Base-by-base conservation (phyloP, 768 basidiomycete species). In the Tylopilus vinaceipallidus region DNA sequence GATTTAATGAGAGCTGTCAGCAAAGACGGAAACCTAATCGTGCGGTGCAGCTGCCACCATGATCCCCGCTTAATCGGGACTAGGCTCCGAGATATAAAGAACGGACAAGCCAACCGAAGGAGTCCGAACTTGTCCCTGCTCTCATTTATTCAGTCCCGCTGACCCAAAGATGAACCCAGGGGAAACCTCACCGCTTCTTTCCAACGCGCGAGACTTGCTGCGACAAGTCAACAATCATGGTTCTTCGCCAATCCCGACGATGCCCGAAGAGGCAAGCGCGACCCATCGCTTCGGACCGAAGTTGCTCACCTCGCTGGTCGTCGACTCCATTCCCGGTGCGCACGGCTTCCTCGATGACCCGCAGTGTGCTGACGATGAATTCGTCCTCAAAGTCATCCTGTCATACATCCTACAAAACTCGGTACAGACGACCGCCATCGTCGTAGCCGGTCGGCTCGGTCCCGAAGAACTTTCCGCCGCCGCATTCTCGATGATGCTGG, bases 401-500 rank as follows among this genome's bases (percentile, higher is more conserved):
- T 85, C 85, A 0, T 88, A 88, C 65, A 76, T 79, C 27, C 70
- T 88, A 19, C 87, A 89, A 65, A 86, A 87, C 59, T 88, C 86
- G 4, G 75, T 86, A 32, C 87, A 88, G 64, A 84, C 85, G 4
- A 69, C 74, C 16, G 78, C 84, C 16, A 75, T 88, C 44, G 56
- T 86, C 29, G 75, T 88, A 55, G 77, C 76, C 11, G 85, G 86
- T 22, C 80, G 80, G 17, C 74, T 89, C 9, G 86, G 88, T 3
- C 80, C 86, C 17, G 72, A 83, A 54, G 81, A 86, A 58, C 71
- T 90, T 14, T 86, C 86, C 1, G 82, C 79, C 2, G 77, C 88
- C 12, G 86, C 88, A 36, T 85, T 88, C 58, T 77, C 84, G 24
- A 70, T 86, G 62, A 89, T 89, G 86, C 68, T 90, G 57, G 86